These are phyloP conservation scores for Lactifluus rugatus DNA, from an alignment of 768 basidiomycete species.

Conservation along the genomic window DNA sequence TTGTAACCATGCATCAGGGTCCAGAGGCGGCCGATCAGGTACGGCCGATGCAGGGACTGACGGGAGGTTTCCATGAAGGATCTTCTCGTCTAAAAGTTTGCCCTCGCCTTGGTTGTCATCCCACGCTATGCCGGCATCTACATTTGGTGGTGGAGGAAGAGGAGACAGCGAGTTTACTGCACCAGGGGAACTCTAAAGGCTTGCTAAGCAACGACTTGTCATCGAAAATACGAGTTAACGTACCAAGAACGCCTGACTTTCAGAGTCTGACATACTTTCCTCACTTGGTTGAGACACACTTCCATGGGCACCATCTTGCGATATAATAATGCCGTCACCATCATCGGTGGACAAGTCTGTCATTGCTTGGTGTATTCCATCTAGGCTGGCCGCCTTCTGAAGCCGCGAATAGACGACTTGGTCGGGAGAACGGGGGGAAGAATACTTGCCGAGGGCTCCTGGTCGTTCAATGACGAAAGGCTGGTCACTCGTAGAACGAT, in stretches of 20 bases:
- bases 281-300: background rate
- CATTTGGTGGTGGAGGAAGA: conserved; percentile 36
- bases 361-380: conserved; percentile 12
- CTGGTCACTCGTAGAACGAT: conserved; percentile 48
- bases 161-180: conserved; percentile 43
- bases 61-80: conserved; percentile 44
- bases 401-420: conserved; percentile 25
- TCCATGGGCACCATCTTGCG: background rate
- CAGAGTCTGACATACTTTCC: background rate
- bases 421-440: conserved; percentile 40
- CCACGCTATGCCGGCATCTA: conserved; percentile 50
- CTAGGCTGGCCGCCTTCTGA: conserved; percentile 29
- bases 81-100: conserved; percentile 42
- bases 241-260: conserved; percentile 2
- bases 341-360: conserved; percentile 2
- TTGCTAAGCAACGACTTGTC: background rate
- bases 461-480: conserved; percentile 61
- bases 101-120: conserved; percentile 38
- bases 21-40: conserved; percentile 23
- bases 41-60: conserved; percentile 34
- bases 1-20: conserved; percentile 44
- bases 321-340: background rate
- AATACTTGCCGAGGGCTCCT: conserved; percentile 35
- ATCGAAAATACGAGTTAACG: background rate
- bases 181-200: conserved; percentile 19